These are phyloP conservation scores for Urtica urens DNA, from an alignment of 306 rosid genomes.

Conservation along the genomic window DNA sequence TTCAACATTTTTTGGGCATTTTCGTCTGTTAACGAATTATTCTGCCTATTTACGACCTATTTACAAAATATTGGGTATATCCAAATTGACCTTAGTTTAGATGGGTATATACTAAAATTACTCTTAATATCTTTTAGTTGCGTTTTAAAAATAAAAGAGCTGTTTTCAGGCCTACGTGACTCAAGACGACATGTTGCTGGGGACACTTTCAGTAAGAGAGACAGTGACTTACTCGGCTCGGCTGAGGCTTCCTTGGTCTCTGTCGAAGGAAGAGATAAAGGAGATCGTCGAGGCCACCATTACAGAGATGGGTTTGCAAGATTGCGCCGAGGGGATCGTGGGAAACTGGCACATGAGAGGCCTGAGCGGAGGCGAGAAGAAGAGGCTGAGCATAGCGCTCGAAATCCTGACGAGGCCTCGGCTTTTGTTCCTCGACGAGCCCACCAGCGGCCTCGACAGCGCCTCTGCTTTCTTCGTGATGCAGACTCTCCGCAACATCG, in stretches of 20 bases:
- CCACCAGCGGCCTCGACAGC: conserved; percentile 86
- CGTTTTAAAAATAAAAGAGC: background rate
- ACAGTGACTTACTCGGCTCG: conserved; percentile 69
- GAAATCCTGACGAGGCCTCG: conserved; percentile 73
- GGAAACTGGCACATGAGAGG: conserved; percentile 94
- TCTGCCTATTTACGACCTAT: no score
- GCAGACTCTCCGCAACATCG: conserved; percentile 62
- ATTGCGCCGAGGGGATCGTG: conserved; percentile 52
- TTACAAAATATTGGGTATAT: no score
- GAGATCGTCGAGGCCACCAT: conserved; percentile 50
- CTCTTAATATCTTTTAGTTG: background rate
- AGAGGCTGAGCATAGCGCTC: conserved; percentile 81
- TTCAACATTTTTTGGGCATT: background rate
- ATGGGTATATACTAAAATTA: no score
- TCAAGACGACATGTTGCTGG: conserved; percentile 73
- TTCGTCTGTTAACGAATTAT: no score
- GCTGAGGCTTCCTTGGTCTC: conserved; percentile 54
- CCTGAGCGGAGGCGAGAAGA: conserved; percentile 88
- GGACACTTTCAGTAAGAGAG: conserved; percentile 81
- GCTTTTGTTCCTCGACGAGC: conserved; percentile 88
- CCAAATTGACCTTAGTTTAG: background rate
- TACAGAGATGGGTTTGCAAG: conserved; percentile 73
- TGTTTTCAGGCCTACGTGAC: conserved; percentile 81
- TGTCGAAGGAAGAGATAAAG: conserved; percentile 50
- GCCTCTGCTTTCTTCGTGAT: conserved; percentile 86